Evolutionary conservation across 257 asterid genomes (phyloP).

Genomic region (Anisodus acutangulus): DNA sequence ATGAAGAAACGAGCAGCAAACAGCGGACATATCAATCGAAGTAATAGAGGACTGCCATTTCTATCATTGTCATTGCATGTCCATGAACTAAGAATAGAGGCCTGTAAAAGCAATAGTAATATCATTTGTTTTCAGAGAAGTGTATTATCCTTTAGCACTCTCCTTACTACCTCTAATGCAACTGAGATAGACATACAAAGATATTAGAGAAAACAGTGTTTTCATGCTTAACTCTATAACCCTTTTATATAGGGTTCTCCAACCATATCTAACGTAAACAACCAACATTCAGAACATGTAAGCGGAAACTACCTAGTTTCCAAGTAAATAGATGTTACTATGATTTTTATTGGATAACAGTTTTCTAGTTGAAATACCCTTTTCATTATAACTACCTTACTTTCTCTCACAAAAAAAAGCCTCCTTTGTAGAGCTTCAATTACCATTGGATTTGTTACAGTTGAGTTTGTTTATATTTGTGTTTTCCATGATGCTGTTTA

Average conservation of each 20-base stretch:
- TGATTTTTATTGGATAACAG: background rate
- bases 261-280: background rate
- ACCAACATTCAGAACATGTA: background rate
- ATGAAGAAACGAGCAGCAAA: background rate
- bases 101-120: background rate
- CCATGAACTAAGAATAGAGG: slow-evolving; percentile 22
- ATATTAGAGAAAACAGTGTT: background rate
- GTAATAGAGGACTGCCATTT: slow-evolving; percentile 16
- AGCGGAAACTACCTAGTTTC: background rate
- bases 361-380: slow-evolving; percentile 19
- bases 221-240: background rate
- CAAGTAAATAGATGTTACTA: slow-evolving; percentile 6
- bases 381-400: background rate
- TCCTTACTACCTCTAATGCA: slow-evolving; percentile 15
- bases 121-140: background rate
- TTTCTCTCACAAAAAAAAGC: background rate
- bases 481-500: slow-evolving; percentile 19
- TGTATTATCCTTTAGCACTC: background rate
- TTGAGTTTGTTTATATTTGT: slow-evolving; percentile 1
- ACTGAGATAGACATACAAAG: background rate
- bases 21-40: background rate
- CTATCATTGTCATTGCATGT: background rate
- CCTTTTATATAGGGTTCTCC: slow-evolving; percentile 21
- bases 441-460: slow-evolving; percentile 4
- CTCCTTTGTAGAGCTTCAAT: background rate